A percentile compares a stretch with the other conserved stretches of the same genome.
Evolutionary conservation across 371 early-diverging fungal genomes (phyloP).

Genomic region (Rhizomucor pusillus): DNA sequence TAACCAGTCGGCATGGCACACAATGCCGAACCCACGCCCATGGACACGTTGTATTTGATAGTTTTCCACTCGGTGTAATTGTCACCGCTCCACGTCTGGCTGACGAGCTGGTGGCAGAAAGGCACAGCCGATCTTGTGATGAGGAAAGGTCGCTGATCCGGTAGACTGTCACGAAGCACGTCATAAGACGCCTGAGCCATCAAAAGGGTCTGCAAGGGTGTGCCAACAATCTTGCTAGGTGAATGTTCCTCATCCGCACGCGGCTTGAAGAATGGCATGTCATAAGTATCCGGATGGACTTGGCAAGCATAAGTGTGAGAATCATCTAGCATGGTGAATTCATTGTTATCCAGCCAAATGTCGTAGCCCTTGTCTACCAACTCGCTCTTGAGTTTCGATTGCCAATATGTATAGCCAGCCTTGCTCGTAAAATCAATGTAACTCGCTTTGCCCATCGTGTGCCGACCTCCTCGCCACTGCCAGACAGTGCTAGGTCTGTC

Average conservation of each 20-base stretch:
- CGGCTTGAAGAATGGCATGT: background rate
- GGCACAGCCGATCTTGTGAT: conserved; percentile 56
- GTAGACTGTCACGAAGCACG: conserved; percentile 37
- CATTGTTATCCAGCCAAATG: conserved; percentile 69
- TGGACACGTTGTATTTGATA: conserved; percentile 56
- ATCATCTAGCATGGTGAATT: conserved; percentile 54
- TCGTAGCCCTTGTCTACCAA: conserved; percentile 52
- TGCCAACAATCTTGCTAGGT: conserved; percentile 26
- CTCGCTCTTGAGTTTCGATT: conserved; percentile 31
- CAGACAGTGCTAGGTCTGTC: conserved; percentile 22
- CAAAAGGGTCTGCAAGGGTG: conserved; percentile 47
- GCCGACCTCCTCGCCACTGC: conserved; percentile 57
- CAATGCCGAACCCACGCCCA: conserved; percentile 55
- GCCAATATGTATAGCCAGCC: conserved; percentile 56
- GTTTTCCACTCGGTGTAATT: conserved; percentile 64
- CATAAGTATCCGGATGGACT: conserved; percentile 14
- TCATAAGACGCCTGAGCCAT: conserved; percentile 62
- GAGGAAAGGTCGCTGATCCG: conserved; percentile 50
- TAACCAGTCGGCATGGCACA: conserved; percentile 47
- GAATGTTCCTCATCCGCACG: conserved; percentile 5
- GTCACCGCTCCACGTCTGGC: conserved; percentile 65
- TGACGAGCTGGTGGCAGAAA: conserved; percentile 42
- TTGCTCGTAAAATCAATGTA: conserved; percentile 58
- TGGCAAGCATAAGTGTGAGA: conserved; percentile 25
- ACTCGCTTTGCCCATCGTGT: conserved; percentile 44